These are phyloP conservation scores for Hordeum pubiflorum DNA, from an alignment of 202 grass and related monocot species.

Conservation along the genomic window DNA sequence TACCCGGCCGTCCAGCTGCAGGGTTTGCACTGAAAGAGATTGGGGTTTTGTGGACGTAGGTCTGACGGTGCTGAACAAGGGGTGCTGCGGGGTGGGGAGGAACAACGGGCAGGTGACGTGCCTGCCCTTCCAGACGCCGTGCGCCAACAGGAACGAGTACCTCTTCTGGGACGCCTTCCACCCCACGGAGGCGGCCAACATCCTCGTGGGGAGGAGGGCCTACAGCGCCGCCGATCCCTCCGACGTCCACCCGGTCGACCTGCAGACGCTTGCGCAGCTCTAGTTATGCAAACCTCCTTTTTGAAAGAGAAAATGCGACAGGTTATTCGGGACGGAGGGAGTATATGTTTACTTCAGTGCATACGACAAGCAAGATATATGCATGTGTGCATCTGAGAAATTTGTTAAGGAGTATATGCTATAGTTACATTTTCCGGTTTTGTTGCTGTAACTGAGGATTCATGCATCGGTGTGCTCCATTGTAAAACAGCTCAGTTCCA, in stretches of 20 bases:
- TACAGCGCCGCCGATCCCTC: slow-evolving; percentile 42
- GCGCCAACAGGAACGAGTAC: slow-evolving; percentile 52
- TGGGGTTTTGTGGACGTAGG: slow-evolving; percentile 2
- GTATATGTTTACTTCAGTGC: too few relatives aligned
- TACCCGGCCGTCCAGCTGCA: too few relatives aligned
- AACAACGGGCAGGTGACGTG: slow-evolving; percentile 84
- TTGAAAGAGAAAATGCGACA: too few relatives aligned
- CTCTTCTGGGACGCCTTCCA: slow-evolving; percentile 96
- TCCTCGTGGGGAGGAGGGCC: slow-evolving; percentile 41
- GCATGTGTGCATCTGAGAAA: too few relatives aligned
- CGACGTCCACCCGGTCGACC: slow-evolving; percentile 62
- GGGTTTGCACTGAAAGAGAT: background rate
- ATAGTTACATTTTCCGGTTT: too few relatives aligned
- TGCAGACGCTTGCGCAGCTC: slow-evolving; percentile 39
- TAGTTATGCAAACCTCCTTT: background rate
- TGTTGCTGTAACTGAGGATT: too few relatives aligned
- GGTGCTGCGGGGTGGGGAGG: slow-evolving; percentile 76
- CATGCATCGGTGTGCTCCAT: too few relatives aligned
- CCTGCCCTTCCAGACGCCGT: slow-evolving; percentile 64
- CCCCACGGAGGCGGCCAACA: slow-evolving; percentile 63
- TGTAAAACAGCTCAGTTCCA: too few relatives aligned
- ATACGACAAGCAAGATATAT: too few relatives aligned
- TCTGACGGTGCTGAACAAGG: slow-evolving; percentile 43
- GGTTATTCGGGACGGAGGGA: too few relatives aligned
- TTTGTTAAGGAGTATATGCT: too few relatives aligned